Evolutionary conservation across 768 basidiomycete species (phyloP).

Genomic region (Mycena kentingensis): DNA sequence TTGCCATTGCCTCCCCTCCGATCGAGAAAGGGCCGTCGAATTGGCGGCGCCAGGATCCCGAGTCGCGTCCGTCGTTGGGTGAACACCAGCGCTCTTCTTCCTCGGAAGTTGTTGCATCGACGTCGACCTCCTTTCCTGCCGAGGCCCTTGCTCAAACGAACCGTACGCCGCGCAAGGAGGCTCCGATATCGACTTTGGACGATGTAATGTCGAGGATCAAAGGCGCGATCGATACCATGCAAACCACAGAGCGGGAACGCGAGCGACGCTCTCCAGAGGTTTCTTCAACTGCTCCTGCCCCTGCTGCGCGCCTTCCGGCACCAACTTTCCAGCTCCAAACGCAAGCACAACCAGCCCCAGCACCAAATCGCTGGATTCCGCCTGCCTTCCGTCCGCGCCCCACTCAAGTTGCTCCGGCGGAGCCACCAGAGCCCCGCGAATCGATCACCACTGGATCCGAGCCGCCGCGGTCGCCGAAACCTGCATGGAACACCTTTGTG

Average conservation of each 20-base stretch:
- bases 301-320: constrained; percentile 20
- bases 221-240: constrained; percentile 74
- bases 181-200: constrained; percentile 72
- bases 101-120: no score
- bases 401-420: no score
- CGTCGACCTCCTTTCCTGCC: background rate
- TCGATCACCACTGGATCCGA: constrained; percentile 49
- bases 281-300: constrained; percentile 18
- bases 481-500: constrained; percentile 37
- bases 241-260: constrained; percentile 46
- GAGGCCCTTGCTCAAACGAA: constrained; percentile 26
- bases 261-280: constrained; percentile 26
- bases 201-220: constrained; percentile 87
- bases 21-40: constrained; percentile 40
- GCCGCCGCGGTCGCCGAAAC: constrained; percentile 50
- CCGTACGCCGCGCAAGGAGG: constrained; percentile 49
- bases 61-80: constrained; percentile 17
- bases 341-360: constrained; percentile 25
- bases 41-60: constrained; percentile 45
- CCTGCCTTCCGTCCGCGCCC: constrained; percentile 50
- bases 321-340: constrained; percentile 14
- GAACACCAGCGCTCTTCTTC: no score
- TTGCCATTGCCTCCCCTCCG: constrained; percentile 9
- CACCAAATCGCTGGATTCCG: constrained; percentile 58
- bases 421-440: constrained; percentile 42